Evolutionary conservation across 768 basidiomycete species (phyloP).

Genomic region (Trametes cinnabarina): DNA sequence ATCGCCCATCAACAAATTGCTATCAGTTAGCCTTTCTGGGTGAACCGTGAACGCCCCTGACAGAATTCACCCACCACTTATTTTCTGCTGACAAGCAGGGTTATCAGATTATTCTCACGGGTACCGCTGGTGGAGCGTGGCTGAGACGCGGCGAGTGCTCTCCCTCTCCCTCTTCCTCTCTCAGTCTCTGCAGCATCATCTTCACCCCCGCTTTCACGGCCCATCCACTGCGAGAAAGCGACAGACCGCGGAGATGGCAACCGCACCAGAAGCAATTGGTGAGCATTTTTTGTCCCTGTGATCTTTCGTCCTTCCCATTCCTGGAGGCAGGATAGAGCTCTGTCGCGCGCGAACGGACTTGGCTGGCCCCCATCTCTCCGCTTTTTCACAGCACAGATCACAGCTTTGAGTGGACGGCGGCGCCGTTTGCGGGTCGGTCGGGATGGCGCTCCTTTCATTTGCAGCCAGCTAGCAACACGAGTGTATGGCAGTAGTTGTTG

Average conservation of each 20-base stretch:
- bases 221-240: neutral
- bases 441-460: neutral
- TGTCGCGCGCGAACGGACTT: slow-evolving; percentile 16
- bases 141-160: neutral
- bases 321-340: slow-evolving; percentile 25
- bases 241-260: slow-evolving; percentile 15
- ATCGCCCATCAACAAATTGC: slow-evolving; percentile 10
- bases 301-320: slow-evolving; percentile 18
- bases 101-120: slow-evolving; percentile 1
- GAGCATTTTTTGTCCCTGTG: slow-evolving; percentile 9
- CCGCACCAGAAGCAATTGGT: slow-evolving; percentile 20
- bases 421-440: slow-evolving; percentile 9
- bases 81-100: neutral
- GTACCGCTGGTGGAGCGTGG: neutral
- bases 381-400: slow-evolving; percentile 47
- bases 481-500: slow-evolving; percentile 9
- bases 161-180: neutral
- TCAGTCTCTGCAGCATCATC: neutral
- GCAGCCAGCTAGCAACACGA: slow-evolving; percentile 13
- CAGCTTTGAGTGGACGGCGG: slow-evolving; percentile 54
- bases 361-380: slow-evolving; percentile 27
- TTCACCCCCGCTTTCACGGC: neutral
- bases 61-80: neutral
- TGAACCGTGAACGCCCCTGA: neutral
- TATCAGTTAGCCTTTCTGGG: slow-evolving; percentile 17